A percentile compares a stretch with the other conserved stretches of the same genome.
These are phyloP conservation scores for Ogataea pini DNA, from an alignment of 805 yeast species.

Conservation along the genomic window DNA sequence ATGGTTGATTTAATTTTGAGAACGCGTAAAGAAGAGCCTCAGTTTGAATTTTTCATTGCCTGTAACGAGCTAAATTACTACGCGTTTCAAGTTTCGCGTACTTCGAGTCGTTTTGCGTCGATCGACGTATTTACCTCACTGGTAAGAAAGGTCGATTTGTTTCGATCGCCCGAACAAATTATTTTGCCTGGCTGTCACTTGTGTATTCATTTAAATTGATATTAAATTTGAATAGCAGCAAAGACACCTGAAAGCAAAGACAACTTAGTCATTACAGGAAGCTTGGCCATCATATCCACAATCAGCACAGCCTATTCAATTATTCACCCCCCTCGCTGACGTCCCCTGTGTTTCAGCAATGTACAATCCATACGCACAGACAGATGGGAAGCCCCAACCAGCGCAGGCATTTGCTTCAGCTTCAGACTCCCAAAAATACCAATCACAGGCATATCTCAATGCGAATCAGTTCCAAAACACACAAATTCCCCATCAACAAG, in stretches of 20 bases:
- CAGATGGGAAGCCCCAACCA: constrained; percentile 4
- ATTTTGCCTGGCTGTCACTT: neutral
- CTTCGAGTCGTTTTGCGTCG: neutral
- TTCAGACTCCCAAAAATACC: constrained; percentile 23
- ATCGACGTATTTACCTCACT: neutral
- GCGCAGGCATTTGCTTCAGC: neutral
- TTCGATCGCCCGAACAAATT: neutral
- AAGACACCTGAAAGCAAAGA: no score
- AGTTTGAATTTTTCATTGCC: neutral
- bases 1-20: no score
- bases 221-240: no score
- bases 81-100: neutral
- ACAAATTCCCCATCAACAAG: constrained; percentile 29
- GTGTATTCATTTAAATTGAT: neutral
- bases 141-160: neutral
- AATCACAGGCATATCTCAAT: constrained; percentile 17
- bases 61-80: neutral
- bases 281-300: no score
- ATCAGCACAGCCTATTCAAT: neutral
- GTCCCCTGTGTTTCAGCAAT: constrained; percentile 7
- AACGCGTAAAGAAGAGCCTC: neutral
- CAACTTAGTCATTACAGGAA: no score
- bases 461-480: constrained; percentile 28
- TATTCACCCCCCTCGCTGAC: no score
- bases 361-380: constrained; percentile 48